These are phyloP conservation scores for Penicillium macrosclerotiorum DNA, from an alignment of 495 filamentous ascomycete species.

Conservation along the genomic window DNA sequence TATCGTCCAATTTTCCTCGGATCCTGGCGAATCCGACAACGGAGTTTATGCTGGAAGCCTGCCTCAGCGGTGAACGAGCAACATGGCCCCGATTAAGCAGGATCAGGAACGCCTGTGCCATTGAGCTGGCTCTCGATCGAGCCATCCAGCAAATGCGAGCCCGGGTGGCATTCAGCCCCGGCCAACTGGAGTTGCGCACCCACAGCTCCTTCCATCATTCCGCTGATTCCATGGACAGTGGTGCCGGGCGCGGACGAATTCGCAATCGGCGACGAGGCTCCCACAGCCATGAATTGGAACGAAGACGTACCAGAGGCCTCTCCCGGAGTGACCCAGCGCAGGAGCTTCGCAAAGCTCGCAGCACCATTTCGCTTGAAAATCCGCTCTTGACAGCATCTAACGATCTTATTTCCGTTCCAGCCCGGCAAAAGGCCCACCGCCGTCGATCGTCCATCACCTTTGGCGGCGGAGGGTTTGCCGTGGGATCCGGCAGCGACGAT, in stretches of 20 bases:
- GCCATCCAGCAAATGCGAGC: slow-evolving; percentile 76
- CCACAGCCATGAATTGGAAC: slow-evolving; percentile 32
- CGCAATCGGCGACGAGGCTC: slow-evolving; percentile 31
- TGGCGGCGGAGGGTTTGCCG: slow-evolving; percentile 10
- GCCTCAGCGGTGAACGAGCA: slow-evolving; percentile 74
- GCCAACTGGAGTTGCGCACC: slow-evolving; percentile 57
- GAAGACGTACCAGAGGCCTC: slow-evolving; percentile 15
- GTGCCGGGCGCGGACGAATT: slow-evolving; percentile 18
- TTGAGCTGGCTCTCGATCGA: slow-evolving; percentile 81
- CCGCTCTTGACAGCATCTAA: slow-evolving; percentile 13
- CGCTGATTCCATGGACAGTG: slow-evolving; percentile 21
- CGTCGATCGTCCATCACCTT: slow-evolving; percentile 21
- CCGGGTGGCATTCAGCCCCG: slow-evolving; percentile 75
- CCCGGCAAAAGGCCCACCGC: slow-evolving; percentile 13
- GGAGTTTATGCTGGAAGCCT: slow-evolving; percentile 82
- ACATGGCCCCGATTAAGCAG: slow-evolving; percentile 87
- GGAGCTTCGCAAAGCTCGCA: slow-evolving; percentile 32
- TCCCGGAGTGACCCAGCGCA: slow-evolving; percentile 12
- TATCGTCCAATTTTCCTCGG: slow-evolving; percentile 67
- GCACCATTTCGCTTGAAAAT: slow-evolving; percentile 31
- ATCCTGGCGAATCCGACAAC: slow-evolving; percentile 83
- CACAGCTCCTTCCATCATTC: slow-evolving; percentile 18
- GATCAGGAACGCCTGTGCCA: slow-evolving; percentile 77
- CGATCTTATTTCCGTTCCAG: slow-evolving; percentile 7
- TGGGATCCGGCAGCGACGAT: slow-evolving; percentile 27